These are phyloP conservation scores for Russula vinacea DNA, from an alignment of 768 basidiomycete genomes.

Conservation along the genomic window DNA sequence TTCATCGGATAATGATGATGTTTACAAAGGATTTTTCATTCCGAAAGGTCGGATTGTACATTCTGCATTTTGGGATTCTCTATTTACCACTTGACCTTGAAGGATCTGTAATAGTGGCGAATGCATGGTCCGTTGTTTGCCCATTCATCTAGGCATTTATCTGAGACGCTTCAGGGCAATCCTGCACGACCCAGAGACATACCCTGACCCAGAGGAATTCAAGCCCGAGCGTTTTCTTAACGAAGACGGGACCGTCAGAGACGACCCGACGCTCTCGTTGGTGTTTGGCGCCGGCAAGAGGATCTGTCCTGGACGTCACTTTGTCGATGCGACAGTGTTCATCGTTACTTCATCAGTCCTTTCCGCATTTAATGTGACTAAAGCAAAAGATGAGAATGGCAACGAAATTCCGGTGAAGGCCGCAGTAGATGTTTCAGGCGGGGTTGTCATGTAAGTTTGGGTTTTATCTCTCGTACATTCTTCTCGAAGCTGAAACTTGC, in stretches of 20 bases:
- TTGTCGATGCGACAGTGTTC: constrained; percentile 29
- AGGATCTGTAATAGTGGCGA: constrained; percentile 16
- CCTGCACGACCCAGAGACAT: constrained; percentile 20
- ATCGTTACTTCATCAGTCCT: constrained; percentile 20
- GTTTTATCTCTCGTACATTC: too few relatives aligned
- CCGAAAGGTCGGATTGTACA: constrained; percentile 11
- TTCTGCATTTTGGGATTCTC: not conserved
- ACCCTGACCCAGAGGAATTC: constrained; percentile 27
- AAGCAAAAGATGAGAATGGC: constrained; percentile 23
- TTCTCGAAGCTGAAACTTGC: not conserved
- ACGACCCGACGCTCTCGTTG: constrained; percentile 8
- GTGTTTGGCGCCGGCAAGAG: constrained; percentile 24
- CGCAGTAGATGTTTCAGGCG: too few relatives aligned
- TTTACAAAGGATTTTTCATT: constrained; percentile 19
- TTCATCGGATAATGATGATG: constrained; percentile 8
- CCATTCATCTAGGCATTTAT: too few relatives aligned
- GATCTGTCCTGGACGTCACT: constrained; percentile 31
- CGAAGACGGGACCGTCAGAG: constrained; percentile 17
- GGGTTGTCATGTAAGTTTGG: not conserved
- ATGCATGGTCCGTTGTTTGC: constrained; percentile 13
- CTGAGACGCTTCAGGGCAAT: constrained; percentile 18
- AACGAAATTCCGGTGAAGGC: constrained; percentile 10
- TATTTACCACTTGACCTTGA: not conserved
- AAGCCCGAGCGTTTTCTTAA: constrained; percentile 28
- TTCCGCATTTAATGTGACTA: constrained; percentile 19